Evolutionary conservation across 2,329 filamentous ascomycete genomes (phyloP).

Genomic region (Aspergillus nomiae): DNA sequence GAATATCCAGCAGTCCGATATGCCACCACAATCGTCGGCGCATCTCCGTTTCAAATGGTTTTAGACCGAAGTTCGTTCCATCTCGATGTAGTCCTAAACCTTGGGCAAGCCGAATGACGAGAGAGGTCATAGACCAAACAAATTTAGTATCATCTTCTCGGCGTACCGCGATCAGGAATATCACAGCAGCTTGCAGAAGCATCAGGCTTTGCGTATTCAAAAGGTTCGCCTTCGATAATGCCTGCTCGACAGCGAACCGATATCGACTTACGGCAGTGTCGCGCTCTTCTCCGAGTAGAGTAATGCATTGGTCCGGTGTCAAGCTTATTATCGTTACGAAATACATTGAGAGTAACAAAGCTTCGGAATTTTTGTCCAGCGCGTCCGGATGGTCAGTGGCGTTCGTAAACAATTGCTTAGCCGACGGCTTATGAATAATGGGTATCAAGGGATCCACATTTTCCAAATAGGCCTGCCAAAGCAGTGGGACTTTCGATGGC

Average conservation of each 20-base stretch:
- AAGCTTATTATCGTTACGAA: slow-evolving; percentile 54
- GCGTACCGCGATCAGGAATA: slow-evolving; percentile 59
- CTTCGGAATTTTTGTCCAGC: slow-evolving; percentile 56
- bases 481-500: slow-evolving; percentile 50
- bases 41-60: slow-evolving; percentile 55
- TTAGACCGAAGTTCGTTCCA: slow-evolving; percentile 49
- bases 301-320: slow-evolving; percentile 44
- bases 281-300: slow-evolving; percentile 56
- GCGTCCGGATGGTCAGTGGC: slow-evolving; percentile 53
- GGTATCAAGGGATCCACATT: slow-evolving; percentile 65
- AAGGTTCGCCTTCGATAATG: slow-evolving; percentile 63
- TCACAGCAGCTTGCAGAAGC: slow-evolving; percentile 63
- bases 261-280: slow-evolving; percentile 55
- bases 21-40: slow-evolving; percentile 56
- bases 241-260: slow-evolving; percentile 65
- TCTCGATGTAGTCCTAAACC: slow-evolving; percentile 56
- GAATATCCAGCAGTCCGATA: slow-evolving; percentile 50
- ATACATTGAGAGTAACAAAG: slow-evolving; percentile 64
- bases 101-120: slow-evolving; percentile 46
- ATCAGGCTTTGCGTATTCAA: slow-evolving; percentile 63
- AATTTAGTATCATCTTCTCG: slow-evolving; percentile 44
- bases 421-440: slow-evolving; percentile 59
- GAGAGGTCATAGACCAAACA: slow-evolving; percentile 46
- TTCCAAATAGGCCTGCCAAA: slow-evolving; percentile 62
- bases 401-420: slow-evolving; percentile 54